These are phyloP conservation scores for Carex kokanica DNA, from an alignment of 176 grass and related monocot genomes.

Conservation along the genomic window DNA sequence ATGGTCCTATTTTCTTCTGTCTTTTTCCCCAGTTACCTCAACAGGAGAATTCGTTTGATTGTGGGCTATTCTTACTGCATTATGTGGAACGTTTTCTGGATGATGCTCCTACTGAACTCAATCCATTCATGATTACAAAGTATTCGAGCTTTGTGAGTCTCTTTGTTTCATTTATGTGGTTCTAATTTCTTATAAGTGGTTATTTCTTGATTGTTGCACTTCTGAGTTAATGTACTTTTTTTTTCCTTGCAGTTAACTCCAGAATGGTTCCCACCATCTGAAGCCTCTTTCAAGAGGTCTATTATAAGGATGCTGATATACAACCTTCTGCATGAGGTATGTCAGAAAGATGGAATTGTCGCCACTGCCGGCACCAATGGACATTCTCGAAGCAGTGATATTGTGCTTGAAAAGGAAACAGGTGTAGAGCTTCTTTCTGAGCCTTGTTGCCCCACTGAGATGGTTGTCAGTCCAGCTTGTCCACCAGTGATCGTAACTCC, in stretches of 20 bases:
- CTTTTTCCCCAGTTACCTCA: conserved; percentile 66
- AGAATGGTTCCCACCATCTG: conserved; percentile 78
- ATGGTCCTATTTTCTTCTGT: conserved; percentile 25
- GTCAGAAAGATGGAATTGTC: conserved; percentile 28
- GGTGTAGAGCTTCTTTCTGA: conserved; percentile 39
- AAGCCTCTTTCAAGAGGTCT: conserved; percentile 90
- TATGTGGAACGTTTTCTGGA: conserved; percentile 84
- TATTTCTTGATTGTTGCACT: conserved; percentile 23
- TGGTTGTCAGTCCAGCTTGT: conserved; percentile 20
- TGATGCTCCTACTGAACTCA: conserved; percentile 66
- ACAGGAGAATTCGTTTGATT: conserved; percentile 98
- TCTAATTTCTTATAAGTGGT: conserved; percentile 20
- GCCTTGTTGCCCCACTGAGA: conserved; percentile 32
- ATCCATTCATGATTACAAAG: conserved; percentile 56
- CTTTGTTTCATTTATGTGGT: conserved; percentile 20
- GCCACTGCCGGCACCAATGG: conserved; percentile 25
- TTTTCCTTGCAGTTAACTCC: conserved; percentile 57
- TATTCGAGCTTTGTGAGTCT: conserved; percentile 80
- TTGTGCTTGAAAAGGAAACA: conserved; percentile 44
- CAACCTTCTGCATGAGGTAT: conserved; percentile 35
- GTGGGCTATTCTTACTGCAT: conserved; percentile 90
- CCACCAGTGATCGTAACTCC: conserved; percentile 2
- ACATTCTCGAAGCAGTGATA: conserved; percentile 33
- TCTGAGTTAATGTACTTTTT: conserved; percentile 15
- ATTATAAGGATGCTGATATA: conserved; percentile 71